Percentiles rank a stretch among this genome's conserved stretches.
phyloP scores from a whole-genome alignment of 1,284 basidiomycete species.

The Anthracocystis walkeri region DNA sequence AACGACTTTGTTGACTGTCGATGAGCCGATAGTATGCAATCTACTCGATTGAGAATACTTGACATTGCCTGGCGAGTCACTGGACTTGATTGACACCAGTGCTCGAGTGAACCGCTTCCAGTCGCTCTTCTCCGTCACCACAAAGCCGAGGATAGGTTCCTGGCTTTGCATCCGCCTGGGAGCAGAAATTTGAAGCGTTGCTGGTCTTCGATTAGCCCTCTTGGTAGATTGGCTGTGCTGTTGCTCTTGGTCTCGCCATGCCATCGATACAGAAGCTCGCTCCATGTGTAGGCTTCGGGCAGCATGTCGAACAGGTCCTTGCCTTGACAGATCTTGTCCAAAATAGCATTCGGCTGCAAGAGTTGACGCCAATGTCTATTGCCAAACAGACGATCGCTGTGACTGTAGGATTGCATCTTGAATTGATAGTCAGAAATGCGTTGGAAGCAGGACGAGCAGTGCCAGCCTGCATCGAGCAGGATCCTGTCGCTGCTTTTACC shows the following conservation, averaged over 20 bases:
- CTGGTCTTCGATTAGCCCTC: slow-evolving; percentile 73
- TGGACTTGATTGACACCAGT: too few relatives aligned
- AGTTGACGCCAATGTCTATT: slow-evolving; percentile 71
- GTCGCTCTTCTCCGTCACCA: background rate
- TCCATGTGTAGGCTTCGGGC: slow-evolving; percentile 75
- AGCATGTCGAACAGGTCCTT: slow-evolving; percentile 75
- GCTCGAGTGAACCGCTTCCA: background rate
- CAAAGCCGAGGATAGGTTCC: slow-evolving; percentile 16
- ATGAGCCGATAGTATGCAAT: too few relatives aligned
- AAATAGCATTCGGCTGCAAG: slow-evolving; percentile 74
- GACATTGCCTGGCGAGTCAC: too few relatives aligned
- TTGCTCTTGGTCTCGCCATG: slow-evolving; percentile 54
- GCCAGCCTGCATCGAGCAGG: slow-evolving; percentile 76
- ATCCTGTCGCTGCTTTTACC: slow-evolving; percentile 74
- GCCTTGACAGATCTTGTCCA: slow-evolving; percentile 76
- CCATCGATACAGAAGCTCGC: slow-evolving; percentile 40
- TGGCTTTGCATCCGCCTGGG: slow-evolving; percentile 74
- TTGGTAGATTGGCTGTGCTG: slow-evolving; percentile 74
- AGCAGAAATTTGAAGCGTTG: slow-evolving; percentile 75
- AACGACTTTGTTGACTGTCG: too few relatives aligned
- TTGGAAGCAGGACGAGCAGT: slow-evolving; percentile 76
- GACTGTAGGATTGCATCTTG: slow-evolving; percentile 78
- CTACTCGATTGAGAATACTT: too few relatives aligned
- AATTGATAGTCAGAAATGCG: slow-evolving; percentile 75
- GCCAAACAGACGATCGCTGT: slow-evolving; percentile 76